Percentiles rank a stretch among this genome's conserved stretches.
phyloP scores from a whole-genome alignment of 1,284 basidiomycete species.

The Ustilago curta region DNA sequence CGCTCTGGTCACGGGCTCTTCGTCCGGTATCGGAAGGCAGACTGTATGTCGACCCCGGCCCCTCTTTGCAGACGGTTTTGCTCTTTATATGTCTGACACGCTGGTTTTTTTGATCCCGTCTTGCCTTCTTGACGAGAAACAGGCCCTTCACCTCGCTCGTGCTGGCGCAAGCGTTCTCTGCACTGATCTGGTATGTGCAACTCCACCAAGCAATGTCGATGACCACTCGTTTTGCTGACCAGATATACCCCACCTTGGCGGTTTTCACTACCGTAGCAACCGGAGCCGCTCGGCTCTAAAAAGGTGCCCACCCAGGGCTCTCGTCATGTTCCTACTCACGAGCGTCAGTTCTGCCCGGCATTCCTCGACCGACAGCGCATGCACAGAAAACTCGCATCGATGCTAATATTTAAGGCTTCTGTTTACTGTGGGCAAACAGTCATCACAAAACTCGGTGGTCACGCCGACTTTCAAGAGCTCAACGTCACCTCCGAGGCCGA shows the following conservation, averaged over 20 bases:
- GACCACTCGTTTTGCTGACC: too few relatives aligned
- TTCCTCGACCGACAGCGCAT: not conserved
- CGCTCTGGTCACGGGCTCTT: constrained; percentile 46
- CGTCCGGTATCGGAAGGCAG: constrained; percentile 46
- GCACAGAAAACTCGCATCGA: not conserved
- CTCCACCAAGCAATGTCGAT: not conserved
- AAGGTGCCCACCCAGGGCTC: constrained; percentile 17
- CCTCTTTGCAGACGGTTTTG: not conserved
- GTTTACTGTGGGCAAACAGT: constrained; percentile 1
- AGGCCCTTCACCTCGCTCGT: constrained; percentile 36
- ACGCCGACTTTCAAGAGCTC: constrained; percentile 44
- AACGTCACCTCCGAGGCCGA: constrained; percentile 48
- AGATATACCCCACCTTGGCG: too few relatives aligned
- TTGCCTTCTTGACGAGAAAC: not conserved
- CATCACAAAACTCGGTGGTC: constrained; percentile 41
- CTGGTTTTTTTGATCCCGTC: too few relatives aligned
- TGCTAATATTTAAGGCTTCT: not conserved
- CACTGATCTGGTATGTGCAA: constrained; percentile 24
- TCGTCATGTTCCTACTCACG: constrained; percentile 39
- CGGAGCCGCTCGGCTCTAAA: constrained; percentile 30
- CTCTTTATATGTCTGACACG: not conserved
- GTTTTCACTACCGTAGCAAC: too few relatives aligned
- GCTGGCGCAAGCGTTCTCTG: constrained; percentile 44
- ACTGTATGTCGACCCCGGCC: constrained; percentile 1
- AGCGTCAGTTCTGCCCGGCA: not conserved